Base-by-base conservation (phyloP, 2,329 filamentous ascomycete species). In the Ambrosiella xylebori region DNA sequence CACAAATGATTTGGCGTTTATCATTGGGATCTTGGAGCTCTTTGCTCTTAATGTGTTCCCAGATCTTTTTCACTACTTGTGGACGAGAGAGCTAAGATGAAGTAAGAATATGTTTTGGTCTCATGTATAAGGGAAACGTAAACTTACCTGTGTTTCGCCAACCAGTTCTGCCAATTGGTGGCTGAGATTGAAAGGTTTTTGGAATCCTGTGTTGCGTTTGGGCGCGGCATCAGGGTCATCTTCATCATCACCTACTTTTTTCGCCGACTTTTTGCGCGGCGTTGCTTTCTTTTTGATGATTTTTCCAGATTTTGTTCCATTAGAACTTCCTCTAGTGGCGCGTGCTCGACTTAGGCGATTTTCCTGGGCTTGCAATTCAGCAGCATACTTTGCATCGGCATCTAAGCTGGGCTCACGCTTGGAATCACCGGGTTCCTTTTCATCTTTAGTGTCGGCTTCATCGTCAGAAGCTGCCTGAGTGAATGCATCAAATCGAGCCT, bases 51-150 rank as follows among this genome's bases (percentile, higher is more conserved):
- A 98, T 95, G 67, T 98, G 89, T 61, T 85, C 84, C 93, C 93
- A 98, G 57, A 98, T 83, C 68, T 86, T 86, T 75, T 97, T 97
- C 65, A 98, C 93, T 0, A 91, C 91, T 69, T 97, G 89, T 0
- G 93, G 91, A 45, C 93, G 85, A 13, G 93, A 95, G 19, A 98
- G 79, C 82, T 95, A 52, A 12, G 51, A 36, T 50, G 39, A 27
- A 47, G 7, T 19, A 17, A 49, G 37, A 49, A 39, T 39, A 44
- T 54, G 56, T 15, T 12, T 27, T 27, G n/a, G 39, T 41, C 11
- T 41, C 39, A 41, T 12, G 9, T 52, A 38, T 52, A 52, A n/a
- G 19, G 8, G 27, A 2, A n/a, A 47, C n/a, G 44, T 19, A 17
- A 47, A 17, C 54, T 41, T 59, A 85, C 82, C 71, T 79, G 80